These are phyloP conservation scores for Aspergillus baeticus DNA, from an alignment of 495 filamentous ascomycete genomes.

Conservation along the genomic window DNA sequence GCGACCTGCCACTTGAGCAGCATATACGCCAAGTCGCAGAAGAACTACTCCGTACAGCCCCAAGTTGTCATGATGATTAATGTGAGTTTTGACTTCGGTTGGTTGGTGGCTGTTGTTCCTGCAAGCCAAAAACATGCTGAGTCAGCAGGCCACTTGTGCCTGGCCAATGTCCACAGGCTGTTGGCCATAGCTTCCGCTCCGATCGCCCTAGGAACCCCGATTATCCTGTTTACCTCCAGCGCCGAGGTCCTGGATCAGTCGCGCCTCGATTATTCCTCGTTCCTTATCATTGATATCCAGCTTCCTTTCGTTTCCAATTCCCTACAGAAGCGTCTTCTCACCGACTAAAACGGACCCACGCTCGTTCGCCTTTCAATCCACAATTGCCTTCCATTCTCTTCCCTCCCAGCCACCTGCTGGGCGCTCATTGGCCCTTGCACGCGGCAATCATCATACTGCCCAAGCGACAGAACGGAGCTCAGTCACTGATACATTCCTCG, in stretches of 20 bases:
- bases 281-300: not conserved
- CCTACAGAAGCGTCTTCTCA: not conserved
- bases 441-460: slow-evolving; percentile 18
- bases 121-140: too few species aligned
- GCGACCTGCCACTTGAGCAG: too few species aligned
- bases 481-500: slow-evolving; percentile 16
- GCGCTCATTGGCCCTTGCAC: slow-evolving; percentile 21
- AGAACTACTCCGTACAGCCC: not conserved
- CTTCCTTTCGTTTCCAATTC: not conserved
- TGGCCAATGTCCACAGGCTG: too few species aligned
- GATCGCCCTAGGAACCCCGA: too few species aligned
- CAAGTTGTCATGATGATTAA: too few species aligned
- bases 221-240: too few species aligned
- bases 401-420: slow-evolving; percentile 21
- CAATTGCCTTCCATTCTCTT: not conserved
- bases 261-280: too few species aligned
- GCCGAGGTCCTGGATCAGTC: not conserved
- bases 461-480: slow-evolving; percentile 12
- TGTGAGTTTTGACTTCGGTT: too few species aligned
- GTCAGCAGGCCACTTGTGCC: too few species aligned
- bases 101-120: too few species aligned
- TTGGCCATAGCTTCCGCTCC: too few species aligned
- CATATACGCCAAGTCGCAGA: not conserved
- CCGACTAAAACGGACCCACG: slow-evolving; percentile 2
- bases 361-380: not conserved